Conservation (phyloP, 2,329 filamentous ascomycete genomes). For the Alternaria angustiovoidea region DNA sequence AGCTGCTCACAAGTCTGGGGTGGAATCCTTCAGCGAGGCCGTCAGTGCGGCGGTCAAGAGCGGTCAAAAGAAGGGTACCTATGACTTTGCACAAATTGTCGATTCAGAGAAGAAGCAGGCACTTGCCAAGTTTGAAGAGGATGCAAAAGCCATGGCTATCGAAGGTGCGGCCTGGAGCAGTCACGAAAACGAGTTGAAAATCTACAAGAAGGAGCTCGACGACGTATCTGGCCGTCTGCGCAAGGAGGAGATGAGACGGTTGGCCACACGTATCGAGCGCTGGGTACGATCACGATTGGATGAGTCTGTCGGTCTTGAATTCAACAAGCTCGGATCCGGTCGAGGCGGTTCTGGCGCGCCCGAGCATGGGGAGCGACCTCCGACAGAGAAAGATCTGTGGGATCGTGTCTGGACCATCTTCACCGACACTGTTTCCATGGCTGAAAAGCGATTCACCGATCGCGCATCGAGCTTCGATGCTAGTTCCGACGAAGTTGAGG, state of each 20-base stretch:
- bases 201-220: slow-evolving; percentile 91
- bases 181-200: slow-evolving; percentile 77
- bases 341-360: slow-evolving; percentile 83
- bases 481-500: slow-evolving; percentile 86
- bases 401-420: slow-evolving; percentile 94
- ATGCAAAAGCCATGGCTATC: slow-evolving; percentile 77
- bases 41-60: slow-evolving; percentile 87
- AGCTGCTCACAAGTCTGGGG: slow-evolving; percentile 87
- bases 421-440: slow-evolving; percentile 80
- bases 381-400: slow-evolving; percentile 87
- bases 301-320: slow-evolving; percentile 89
- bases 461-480: slow-evolving; percentile 94
- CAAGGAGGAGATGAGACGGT: slow-evolving; percentile 93
- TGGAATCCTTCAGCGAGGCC: slow-evolving; percentile 83
- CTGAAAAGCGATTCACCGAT: slow-evolving; percentile 84
- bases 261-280: slow-evolving; percentile 89
- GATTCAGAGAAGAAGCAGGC: slow-evolving; percentile 80
- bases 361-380: slow-evolving; percentile 74
- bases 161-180: slow-evolving; percentile 86
- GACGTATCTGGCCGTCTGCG: slow-evolving; percentile 84
- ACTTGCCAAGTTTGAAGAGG: slow-evolving; percentile 75
- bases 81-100: slow-evolving; percentile 97
- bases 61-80: slow-evolving; percentile 91
- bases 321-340: slow-evolving; percentile 93
- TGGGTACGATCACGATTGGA: slow-evolving; percentile 90